Evolutionary conservation across 352 stramenopile species (phyloP).

Genomic region (Aphanomyces invadans): DNA sequence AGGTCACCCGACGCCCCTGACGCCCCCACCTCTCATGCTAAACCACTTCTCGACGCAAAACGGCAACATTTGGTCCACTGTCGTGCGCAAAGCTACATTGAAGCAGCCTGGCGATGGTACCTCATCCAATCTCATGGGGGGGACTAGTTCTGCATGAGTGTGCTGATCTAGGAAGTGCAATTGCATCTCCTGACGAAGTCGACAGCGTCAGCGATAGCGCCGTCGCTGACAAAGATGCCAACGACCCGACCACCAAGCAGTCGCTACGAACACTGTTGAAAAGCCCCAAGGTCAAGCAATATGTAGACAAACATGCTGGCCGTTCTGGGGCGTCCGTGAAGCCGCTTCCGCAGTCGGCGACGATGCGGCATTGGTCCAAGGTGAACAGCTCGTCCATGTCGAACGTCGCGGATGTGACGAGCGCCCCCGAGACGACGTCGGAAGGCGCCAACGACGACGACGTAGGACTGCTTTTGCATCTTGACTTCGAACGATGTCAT

Average conservation of each 20-base stretch:
- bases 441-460: constrained; percentile 1
- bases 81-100: not conserved
- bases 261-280: not conserved
- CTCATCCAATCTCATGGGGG: not conserved
- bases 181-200: no score
- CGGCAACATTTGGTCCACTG: constrained; percentile 10
- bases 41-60: not conserved
- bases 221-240: no score
- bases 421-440: not conserved
- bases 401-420: not conserved
- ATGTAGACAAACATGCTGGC: not conserved
- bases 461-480: not conserved
- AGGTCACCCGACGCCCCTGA: not conserved
- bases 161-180: no score
- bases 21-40: not conserved
- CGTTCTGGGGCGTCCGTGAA: not conserved
- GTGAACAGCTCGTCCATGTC: not conserved
- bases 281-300: not conserved
- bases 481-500: no score
- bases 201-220: no score
- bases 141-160: no score
- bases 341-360: not conserved
- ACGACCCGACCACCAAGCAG: not conserved
- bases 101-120: not conserved
- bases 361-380: constrained; percentile 13